phyloP scores from a whole-genome alignment of 1,284 basidiomycete genomes.

The Boletus albobrunnescens region DNA sequence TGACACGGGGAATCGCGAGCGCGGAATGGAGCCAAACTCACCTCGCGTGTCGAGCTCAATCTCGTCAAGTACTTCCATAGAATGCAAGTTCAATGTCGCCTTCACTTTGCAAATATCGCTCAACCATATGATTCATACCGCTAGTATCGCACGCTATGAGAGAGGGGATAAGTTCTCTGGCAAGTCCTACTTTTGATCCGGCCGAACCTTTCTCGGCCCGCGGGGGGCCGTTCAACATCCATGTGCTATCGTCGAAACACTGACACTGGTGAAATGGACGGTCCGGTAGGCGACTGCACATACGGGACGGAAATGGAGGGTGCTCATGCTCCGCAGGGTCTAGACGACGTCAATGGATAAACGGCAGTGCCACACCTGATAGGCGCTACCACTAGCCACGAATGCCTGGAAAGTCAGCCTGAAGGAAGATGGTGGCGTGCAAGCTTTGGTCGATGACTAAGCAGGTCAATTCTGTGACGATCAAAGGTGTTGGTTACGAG shows the following conservation, averaged over 20 bases:
- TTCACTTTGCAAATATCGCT: slow-evolving; percentile 7
- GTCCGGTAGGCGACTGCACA: slow-evolving; percentile 7
- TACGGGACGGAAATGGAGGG: slow-evolving; percentile 11
- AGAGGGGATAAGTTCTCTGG: background rate
- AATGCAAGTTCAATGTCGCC: slow-evolving; percentile 10
- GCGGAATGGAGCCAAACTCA: slow-evolving; percentile 10
- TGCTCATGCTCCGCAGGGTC: slow-evolving; percentile 1
- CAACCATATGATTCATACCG: background rate
- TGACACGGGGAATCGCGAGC: background rate
- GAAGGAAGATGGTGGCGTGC: slow-evolving; percentile 11
- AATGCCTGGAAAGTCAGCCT: slow-evolving; percentile 19
- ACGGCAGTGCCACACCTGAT: slow-evolving; percentile 3
- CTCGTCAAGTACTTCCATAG: slow-evolving; percentile 10
- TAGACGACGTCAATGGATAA: slow-evolving; percentile 1
- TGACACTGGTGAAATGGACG: slow-evolving; percentile 1
- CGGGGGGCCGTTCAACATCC: background rate
- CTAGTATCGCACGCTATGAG: slow-evolving; percentile 4
- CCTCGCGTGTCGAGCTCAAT: slow-evolving; percentile 2
- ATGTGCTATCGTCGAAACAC: background rate
- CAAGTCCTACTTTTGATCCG: slow-evolving; percentile 18
- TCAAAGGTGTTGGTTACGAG: slow-evolving; percentile 7
- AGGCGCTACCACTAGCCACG: background rate
- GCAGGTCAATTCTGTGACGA: slow-evolving; percentile 6
- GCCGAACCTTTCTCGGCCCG: slow-evolving; percentile 9
- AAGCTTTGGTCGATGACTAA: slow-evolving; percentile 19